Percentiles rank a stretch among this genome's conserved stretches.
phyloP scores from a whole-genome alignment of 2,329 filamentous ascomycete genomes.

The Thielaviopsis populi region DNA sequence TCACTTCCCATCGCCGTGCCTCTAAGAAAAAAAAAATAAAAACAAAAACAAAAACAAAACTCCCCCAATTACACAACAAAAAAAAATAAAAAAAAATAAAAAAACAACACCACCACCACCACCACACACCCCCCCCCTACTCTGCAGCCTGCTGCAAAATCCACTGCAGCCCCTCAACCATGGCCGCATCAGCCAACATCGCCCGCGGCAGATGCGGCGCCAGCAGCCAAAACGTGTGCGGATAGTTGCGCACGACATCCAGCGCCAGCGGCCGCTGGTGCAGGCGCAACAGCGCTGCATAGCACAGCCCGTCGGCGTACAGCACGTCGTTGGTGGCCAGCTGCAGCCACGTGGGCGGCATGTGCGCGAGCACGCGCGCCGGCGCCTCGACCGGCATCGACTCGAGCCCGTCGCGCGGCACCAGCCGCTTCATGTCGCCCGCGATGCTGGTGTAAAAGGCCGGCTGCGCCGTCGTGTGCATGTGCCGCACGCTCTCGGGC shows the following conservation, averaged over 20 bases:
- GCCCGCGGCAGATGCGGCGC: constrained; percentile 29
- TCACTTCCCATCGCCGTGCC: background rate
- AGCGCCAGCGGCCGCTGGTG: constrained; percentile 28
- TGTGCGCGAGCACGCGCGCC: constrained; percentile 21
- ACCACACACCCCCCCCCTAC: background rate
- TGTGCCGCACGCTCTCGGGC: constrained; percentile 23
- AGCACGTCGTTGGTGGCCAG: constrained; percentile 36
- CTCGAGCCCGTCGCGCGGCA: constrained; percentile 28
- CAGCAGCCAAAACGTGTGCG: constrained; percentile 39
- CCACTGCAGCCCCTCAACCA: constrained; percentile 31
- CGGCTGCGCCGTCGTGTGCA: constrained; percentile 28
- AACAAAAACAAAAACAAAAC: too few species aligned
- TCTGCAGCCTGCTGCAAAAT: constrained; percentile 17
- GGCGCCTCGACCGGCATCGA: constrained; percentile 30
- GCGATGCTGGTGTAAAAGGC: constrained; percentile 26
- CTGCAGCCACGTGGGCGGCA: constrained; percentile 34
- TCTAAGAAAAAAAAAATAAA: background rate
- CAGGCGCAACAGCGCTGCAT: constrained; percentile 29
- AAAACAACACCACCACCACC: too few species aligned
- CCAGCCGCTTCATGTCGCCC: constrained; percentile 23
- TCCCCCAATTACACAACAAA: too few species aligned
- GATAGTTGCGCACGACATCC: constrained; percentile 32
- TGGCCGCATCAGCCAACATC: constrained; percentile 28
- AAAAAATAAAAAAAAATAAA: too few species aligned
- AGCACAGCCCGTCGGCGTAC: constrained; percentile 37